Percentiles rank a stretch among this genome's conserved stretches.
Evolutionary conservation across 1,139 yeast genomes (phyloP).

Genomic region (Fermentozyma sake): DNA sequence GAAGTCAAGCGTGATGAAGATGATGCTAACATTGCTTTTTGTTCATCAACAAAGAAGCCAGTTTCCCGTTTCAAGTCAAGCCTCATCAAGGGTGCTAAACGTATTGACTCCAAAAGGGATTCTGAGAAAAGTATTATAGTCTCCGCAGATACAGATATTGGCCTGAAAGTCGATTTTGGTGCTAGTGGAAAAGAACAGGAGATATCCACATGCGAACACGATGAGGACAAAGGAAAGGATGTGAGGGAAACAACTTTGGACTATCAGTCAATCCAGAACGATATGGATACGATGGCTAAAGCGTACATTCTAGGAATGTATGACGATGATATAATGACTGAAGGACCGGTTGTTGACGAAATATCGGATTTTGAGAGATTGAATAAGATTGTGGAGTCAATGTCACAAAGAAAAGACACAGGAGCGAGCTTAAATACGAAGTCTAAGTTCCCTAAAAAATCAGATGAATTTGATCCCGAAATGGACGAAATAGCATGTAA

Average conservation of each 20-base stretch:
- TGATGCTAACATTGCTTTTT: too few relatives aligned
- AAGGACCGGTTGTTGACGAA: conserved; percentile 54
- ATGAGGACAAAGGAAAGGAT: conserved; percentile 5
- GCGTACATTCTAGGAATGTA: conserved; percentile 58
- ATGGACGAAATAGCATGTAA: conserved; percentile 19
- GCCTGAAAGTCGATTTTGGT: conserved; percentile 5
- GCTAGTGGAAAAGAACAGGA: conserved; percentile 5
- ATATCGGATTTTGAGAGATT: conserved; percentile 52
- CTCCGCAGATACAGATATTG: too few relatives aligned
- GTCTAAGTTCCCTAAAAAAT: not conserved
- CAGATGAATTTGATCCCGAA: conserved; percentile 9
- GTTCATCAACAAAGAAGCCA: too few relatives aligned
- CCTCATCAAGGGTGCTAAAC: too few relatives aligned
- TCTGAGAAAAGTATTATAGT: too few relatives aligned
- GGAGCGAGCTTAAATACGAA: not conserved
- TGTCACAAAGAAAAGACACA: conserved; percentile 16
- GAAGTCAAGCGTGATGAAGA: too few relatives aligned
- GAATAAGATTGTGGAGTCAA: conserved; percentile 44
- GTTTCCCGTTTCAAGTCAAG: too few relatives aligned
- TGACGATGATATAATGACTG: conserved; percentile 55
- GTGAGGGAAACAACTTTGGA: conserved; percentile 32
- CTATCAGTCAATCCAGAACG: conserved; percentile 35
- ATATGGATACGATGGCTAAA: conserved; percentile 54
- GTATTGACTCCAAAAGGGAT: too few relatives aligned
- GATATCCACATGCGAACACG: not conserved